phyloP scores from a whole-genome alignment of 2,329 filamentous ascomycete genomes.

The Nothophoma quercina region DNA sequence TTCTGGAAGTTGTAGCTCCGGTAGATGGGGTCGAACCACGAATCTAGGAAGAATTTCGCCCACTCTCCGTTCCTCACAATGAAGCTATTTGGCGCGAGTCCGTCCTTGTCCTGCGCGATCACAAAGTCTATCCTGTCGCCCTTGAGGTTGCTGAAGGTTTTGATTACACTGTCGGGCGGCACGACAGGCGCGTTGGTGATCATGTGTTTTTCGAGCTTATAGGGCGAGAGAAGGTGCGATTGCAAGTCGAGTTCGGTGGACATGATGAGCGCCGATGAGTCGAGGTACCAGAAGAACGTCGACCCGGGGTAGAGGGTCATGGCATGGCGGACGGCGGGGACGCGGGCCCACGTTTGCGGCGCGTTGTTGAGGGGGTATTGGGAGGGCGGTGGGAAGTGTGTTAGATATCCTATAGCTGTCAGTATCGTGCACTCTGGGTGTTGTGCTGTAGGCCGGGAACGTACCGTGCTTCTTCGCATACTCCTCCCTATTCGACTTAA shows the following conservation, averaged over 20 bases:
- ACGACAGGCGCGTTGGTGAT: constrained; percentile 85
- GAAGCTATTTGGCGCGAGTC: constrained; percentile 78
- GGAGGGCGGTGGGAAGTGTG: constrained; percentile 78
- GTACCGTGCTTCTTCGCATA: constrained; percentile 88
- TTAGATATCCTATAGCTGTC: constrained; percentile 73
- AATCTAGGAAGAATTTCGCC: constrained; percentile 90
- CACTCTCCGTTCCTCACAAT: constrained; percentile 85
- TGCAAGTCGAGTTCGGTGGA: constrained; percentile 75
- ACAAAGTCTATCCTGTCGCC: constrained; percentile 81
- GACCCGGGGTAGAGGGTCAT: constrained; percentile 79
- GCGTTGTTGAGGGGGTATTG: constrained; percentile 74
- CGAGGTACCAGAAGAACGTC: constrained; percentile 86
- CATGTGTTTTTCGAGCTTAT: constrained; percentile 78
- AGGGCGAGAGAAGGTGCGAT: constrained; percentile 71
- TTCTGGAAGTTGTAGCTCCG: constrained; percentile 96
- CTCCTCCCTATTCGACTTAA: constrained; percentile 81
- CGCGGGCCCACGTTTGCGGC: constrained; percentile 72
- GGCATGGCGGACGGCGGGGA: constrained; percentile 89
- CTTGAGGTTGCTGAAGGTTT: constrained; percentile 85
- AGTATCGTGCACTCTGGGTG: constrained; percentile 1
- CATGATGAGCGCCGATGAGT: constrained; percentile 88
- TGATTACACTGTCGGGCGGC: constrained; percentile 95
- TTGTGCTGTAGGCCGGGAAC: background rate
- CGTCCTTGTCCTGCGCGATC: constrained; percentile 82
- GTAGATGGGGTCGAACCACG: constrained; percentile 96